A percentile compares a stretch with the other conserved stretches of the same genome.
phyloP scores from a whole-genome alignment of 768 basidiomycete species.

The Boletus edulis region DNA sequence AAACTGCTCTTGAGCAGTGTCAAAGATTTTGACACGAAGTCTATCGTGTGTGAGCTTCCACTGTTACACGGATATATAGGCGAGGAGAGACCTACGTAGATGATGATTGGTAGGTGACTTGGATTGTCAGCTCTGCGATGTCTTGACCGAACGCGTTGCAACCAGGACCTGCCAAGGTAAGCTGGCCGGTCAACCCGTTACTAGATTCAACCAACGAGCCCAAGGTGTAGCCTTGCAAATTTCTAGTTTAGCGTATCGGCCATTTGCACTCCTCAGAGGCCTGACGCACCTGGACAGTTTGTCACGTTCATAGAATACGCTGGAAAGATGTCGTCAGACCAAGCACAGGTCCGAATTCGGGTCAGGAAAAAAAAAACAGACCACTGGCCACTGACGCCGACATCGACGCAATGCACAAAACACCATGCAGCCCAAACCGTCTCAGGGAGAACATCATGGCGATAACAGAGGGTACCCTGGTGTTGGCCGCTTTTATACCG shows the following conservation, averaged over 20 bases:
- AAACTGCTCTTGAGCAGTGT: conserved; percentile 58
- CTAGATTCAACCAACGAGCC: conserved; percentile 38
- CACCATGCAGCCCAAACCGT: not conserved
- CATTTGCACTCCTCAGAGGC: not conserved
- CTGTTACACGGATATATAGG: not conserved
- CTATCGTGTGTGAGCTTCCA: conserved; percentile 30
- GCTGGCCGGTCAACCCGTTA: conserved; percentile 50
- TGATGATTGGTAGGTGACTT: conserved; percentile 59
- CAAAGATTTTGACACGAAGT: conserved; percentile 64
- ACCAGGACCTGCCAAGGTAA: conserved; percentile 49
- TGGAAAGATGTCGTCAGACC: not conserved
- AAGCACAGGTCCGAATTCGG: not conserved
- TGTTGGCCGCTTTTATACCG: not conserved
- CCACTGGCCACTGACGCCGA: not conserved
- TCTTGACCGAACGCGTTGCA: conserved; percentile 68
- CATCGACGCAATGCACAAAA: not conserved
- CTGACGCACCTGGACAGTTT: conserved; percentile 25
- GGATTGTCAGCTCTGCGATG: conserved; percentile 51
- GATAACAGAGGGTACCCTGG: too few species aligned
- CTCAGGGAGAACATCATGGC: not conserved
- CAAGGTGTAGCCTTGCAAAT: conserved; percentile 50
- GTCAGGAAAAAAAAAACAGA: not conserved
- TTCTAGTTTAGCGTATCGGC: not conserved
- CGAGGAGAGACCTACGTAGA: conserved; percentile 38
- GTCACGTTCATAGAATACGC: conserved; percentile 27